Evolutionary conservation across 768 basidiomycete genomes (phyloP), one percentile per base, ranked within the genome.

Genomic region (Tephrocybe sp.): DNA sequence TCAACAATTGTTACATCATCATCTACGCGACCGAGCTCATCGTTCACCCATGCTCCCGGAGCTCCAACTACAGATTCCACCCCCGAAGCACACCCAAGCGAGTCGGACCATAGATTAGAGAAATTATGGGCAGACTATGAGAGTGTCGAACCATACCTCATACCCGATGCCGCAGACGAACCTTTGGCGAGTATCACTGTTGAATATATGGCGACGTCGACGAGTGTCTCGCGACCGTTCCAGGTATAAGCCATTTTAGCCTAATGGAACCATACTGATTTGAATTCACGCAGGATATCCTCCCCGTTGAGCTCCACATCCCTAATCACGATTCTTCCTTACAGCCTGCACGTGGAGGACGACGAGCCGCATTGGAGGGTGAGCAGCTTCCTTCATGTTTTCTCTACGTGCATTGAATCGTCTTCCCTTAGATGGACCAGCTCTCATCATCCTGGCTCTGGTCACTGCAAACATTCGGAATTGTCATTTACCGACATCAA

Each of bases 401-500:
- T 23, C 33, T 16, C 19, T 27, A 11, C 8, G 34, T 19, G 37
- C 18, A 16, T n/a, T 7, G 11, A n/a, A 38, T 21, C 3, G 37
- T 38, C 18, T 5, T 19, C 21, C 21, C 15, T 33, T 47, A 93
- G 91, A 97, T 65, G 93, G 94, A 0, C 88, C 93, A 2, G 88
- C 94, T 1, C 72, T 97, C 18, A 82, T 98, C 45, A 80, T 98
- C 24, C 79, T 97, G 18, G 86, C 93, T 0, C 74, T 97, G 4
- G 76, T 97, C 22, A 88, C 88, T 21, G 84, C 94, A 13, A 94
- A 94, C 58, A 79, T 97, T 19, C 82, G 97, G 29, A 94, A 93
- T 57, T 95, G 91, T 59, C 69, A 76, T 9, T 75, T 92, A 0
- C 91, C 95, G 0, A 87, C 88, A 21, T 94, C 92, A 16, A 92